Base-by-base conservation (phyloP, 371 early-diverging fungal genomes). In the Synchytrium microbalum region DNA sequence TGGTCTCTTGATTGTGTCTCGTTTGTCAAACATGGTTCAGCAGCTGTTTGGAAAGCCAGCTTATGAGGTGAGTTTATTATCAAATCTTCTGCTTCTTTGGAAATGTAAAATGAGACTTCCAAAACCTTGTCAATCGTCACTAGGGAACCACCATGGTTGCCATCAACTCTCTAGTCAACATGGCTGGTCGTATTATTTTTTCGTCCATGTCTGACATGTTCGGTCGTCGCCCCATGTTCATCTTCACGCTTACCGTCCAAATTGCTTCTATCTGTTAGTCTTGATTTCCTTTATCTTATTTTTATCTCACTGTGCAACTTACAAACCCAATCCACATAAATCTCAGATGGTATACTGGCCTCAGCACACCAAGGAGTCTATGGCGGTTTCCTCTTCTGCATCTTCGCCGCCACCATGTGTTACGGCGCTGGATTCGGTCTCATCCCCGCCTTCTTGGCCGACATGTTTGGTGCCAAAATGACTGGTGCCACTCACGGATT, bases 381-480 rank as follows among this genome's bases (percentile, higher is more conserved):
- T 33, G 23, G 30, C 8, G 59, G 5, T 5, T 59, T 70, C 29
- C 69, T 77, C 27, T 69, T 81, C 56, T 82, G 81, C 77, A 66
- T 74, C 3, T 66, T 80, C 27, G 78, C 81, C 2, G 67, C 76
- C 23, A 5, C 13, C 16, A 33, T 33, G 25, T 80, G 79, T 72
- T 83, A 83, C 32, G 84, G 84, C 27, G 82, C 80, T 23, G 46
- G 46, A 19, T 38, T 38, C 19, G 46, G 46, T 10, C 77, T 84
- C 67, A 85, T 87, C 54, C 87, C 86, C 0, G 85, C 86, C 3
- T 86, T 85, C 66, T 75, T 87, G 1, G 75, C 85, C 54, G 87
- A 87, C 62, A 79, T 84, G 78, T 87, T 83, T 66, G 85, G 86
- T 1, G 71, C 79, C 69, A 81, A 78, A 71, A 85, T 85, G 69